A percentile compares a stretch with the other conserved stretches of the same genome.
Conservation (phyloP, 1,284 basidiomycete genomes). For the Sporisorium sorghi region DNA sequence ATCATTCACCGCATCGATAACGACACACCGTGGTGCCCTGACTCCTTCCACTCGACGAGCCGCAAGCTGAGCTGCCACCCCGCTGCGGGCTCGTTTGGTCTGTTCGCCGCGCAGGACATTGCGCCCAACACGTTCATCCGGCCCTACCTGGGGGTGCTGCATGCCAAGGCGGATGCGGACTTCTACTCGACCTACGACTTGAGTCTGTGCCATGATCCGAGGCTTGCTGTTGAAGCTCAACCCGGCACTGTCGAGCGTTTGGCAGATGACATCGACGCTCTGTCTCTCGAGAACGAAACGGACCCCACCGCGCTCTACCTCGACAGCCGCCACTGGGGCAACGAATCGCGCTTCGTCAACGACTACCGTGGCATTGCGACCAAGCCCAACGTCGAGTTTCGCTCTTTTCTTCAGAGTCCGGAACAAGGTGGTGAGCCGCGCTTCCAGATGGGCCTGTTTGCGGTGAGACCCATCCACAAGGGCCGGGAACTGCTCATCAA, state of each 20-base stretch:
- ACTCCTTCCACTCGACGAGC: slow-evolving; percentile 35
- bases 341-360: slow-evolving; percentile 74
- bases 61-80: slow-evolving; percentile 74
- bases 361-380: slow-evolving; percentile 59
- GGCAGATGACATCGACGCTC: background rate
- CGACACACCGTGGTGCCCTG: slow-evolving; percentile 23
- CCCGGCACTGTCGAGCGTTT: too few species aligned
- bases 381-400: slow-evolving; percentile 56
- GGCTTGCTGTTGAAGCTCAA: too few species aligned
- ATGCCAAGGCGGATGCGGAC: slow-evolving; percentile 76
- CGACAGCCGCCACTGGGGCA: slow-evolving; percentile 73
- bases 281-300: slow-evolving; percentile 5
- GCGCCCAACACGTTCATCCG: slow-evolving; percentile 77
- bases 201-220: slow-evolving; percentile 27
- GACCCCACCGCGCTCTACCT: slow-evolving; percentile 38
- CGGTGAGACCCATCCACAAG: slow-evolving; percentile 76
- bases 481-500: slow-evolving; percentile 88
- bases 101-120: slow-evolving; percentile 82
- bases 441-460: slow-evolving; percentile 49
- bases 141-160: slow-evolving; percentile 87
- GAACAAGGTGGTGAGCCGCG: background rate
- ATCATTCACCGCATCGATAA: slow-evolving; percentile 22
- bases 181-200: slow-evolving; percentile 83
- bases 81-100: slow-evolving; percentile 82
- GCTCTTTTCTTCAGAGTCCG: slow-evolving; percentile 39